Conservation (phyloP, 441 rosid species). For the Biscutella laevigata region DNA sequence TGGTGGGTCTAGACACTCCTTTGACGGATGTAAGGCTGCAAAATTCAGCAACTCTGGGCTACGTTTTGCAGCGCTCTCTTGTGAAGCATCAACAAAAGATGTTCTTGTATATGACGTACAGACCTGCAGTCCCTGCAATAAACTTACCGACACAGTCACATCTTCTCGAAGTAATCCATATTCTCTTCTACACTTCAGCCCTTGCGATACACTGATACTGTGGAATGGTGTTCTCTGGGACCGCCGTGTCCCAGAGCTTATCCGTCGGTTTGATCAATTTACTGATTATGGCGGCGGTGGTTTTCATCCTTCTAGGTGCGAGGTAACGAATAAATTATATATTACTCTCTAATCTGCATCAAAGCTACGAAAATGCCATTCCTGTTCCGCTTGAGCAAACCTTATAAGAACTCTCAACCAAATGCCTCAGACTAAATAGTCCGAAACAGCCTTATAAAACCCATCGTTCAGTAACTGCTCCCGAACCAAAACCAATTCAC, state of each 20-base stretch:
- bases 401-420: no score
- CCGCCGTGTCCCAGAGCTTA: conserved; percentile 47
- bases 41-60: conserved; percentile 81
- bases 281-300: conserved; percentile 98
- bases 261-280: conserved; percentile 82
- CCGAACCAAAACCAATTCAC: no score
- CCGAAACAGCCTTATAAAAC: no score
- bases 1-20: conserved; percentile 63
- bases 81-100: conserved; percentile 55
- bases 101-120: conserved; percentile 84
- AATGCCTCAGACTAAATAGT: no score
- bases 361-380: not conserved
- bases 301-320: conserved; percentile 95
- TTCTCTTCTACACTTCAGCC: conserved; percentile 83
- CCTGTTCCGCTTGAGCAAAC: no score
- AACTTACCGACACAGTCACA: conserved; percentile 58
- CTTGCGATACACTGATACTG: conserved; percentile 71
- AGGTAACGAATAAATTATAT: conserved; percentile 47
- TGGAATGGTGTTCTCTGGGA: conserved; percentile 98
- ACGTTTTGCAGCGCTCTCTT: conserved; percentile 60
- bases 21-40: conserved; percentile 85
- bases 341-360: not conserved
- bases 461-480: no score
- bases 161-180: conserved; percentile 68
- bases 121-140: conserved; percentile 40